phyloP scores from a whole-genome alignment of 2,329 filamentous ascomycete genomes.

The Apiospora koreana region DNA sequence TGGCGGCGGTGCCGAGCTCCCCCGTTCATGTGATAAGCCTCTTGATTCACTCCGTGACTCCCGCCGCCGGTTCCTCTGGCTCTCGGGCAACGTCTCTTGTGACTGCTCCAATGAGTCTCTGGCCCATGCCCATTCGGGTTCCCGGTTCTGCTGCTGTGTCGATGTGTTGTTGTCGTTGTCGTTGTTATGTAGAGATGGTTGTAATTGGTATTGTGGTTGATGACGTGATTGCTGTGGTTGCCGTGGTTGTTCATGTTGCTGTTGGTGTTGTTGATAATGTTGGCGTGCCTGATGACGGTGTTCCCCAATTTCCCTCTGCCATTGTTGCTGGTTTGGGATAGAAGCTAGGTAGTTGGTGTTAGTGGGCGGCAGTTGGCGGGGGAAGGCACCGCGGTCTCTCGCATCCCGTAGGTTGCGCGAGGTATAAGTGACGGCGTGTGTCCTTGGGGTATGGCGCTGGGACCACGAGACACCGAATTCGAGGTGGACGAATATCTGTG shows the following conservation, averaged over 20 bases:
- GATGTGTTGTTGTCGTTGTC: conserved; percentile 11
- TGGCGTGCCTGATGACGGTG: conserved; percentile 13
- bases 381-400: conserved; percentile 42
- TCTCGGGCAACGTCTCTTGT: neutral
- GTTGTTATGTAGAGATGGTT: neutral
- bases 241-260: conserved; percentile 16
- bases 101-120: conserved; percentile 1
- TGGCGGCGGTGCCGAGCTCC: conserved; percentile 50
- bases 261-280: conserved; percentile 22
- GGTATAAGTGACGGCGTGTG: conserved; percentile 47
- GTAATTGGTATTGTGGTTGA: neutral
- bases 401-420: conserved; percentile 44
- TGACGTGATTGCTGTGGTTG: conserved; percentile 6
- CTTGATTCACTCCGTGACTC: conserved; percentile 24
- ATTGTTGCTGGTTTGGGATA: conserved; percentile 29
- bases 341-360: conserved; percentile 45
- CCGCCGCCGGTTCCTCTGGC: conserved; percentile 12
- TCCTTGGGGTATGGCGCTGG: conserved; percentile 43
- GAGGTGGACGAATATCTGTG: conserved; percentile 51
- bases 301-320: conserved; percentile 23
- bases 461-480: conserved; percentile 55
- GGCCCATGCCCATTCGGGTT: conserved; percentile 10
- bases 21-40: conserved; percentile 42
- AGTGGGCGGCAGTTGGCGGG: conserved; percentile 46
- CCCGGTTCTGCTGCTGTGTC: conserved; percentile 17